A percentile compares a stretch with the other conserved stretches of the same genome.
These are phyloP conservation scores for Ichthyophthirius multifiliis DNA, from an alignment of 169 alveolate species.

Conservation along the genomic window DNA sequence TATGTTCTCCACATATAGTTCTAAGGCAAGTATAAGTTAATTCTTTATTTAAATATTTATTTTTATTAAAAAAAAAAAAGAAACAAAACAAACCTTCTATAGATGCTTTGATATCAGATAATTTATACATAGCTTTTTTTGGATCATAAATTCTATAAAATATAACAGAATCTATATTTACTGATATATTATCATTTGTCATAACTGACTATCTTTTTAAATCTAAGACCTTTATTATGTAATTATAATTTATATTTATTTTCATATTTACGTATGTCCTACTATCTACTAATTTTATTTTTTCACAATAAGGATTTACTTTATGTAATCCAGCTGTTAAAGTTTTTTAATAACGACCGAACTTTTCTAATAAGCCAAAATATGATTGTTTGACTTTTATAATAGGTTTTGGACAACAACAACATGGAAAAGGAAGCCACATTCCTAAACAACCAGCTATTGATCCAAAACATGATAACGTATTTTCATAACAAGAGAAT, in stretches of 20 bases:
- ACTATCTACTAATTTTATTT: slow-evolving; percentile 10
- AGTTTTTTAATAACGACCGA: slow-evolving; percentile 27
- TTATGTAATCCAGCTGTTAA: slow-evolving; percentile 35
- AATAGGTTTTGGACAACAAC: slow-evolving; percentile 36
- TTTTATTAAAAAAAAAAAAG: neutral
- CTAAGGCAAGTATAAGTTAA: slow-evolving; percentile 33
- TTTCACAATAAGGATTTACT: slow-evolving; percentile 35
- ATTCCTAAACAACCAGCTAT: slow-evolving; percentile 27
- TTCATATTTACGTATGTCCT: slow-evolving; percentile 17
- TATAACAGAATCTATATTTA: slow-evolving; percentile 32
- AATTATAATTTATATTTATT: too few species aligned
- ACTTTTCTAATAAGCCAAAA: slow-evolving; percentile 27
- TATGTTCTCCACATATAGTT: slow-evolving; percentile 40
- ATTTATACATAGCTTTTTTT: slow-evolving; percentile 23
- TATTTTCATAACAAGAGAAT: slow-evolving; percentile 28
- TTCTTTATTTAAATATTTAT: neutral
- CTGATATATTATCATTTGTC: slow-evolving; percentile 39
- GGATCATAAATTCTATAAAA: slow-evolving; percentile 39
- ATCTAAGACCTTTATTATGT: slow-evolving; percentile 5
- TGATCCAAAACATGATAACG: slow-evolving; percentile 25
- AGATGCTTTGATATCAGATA: neutral
- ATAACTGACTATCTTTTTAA: slow-evolving; percentile 13
- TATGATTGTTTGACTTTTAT: slow-evolving; percentile 4
- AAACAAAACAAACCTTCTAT: neutral
- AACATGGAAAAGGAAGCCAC: slow-evolving; percentile 39